Evolutionary conservation across 352 stramenopile genomes (phyloP).

Genomic region (Stephanocyclus meneghinianus): DNA sequence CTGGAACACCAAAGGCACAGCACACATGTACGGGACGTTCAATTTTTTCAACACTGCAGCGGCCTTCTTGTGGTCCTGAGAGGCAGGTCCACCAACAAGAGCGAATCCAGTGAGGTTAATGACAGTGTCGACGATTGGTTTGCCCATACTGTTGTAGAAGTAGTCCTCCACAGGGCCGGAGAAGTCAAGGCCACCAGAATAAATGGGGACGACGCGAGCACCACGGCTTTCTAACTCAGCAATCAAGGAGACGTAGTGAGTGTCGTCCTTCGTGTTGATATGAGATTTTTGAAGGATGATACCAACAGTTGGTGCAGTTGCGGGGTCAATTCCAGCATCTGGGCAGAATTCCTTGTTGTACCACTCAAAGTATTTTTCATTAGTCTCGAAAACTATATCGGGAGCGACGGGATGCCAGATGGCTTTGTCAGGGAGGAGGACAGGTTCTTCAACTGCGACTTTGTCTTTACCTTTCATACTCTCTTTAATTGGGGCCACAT

Average conservation of each 20-base stretch:
- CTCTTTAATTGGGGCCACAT: conserved; percentile 82
- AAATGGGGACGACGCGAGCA: conserved; percentile 84
- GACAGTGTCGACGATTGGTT: conserved; percentile 84
- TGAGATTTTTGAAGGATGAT: conserved; percentile 88
- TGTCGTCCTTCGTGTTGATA: conserved; percentile 89
- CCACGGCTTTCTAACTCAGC: conserved; percentile 86
- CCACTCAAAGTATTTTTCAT: conserved; percentile 84
- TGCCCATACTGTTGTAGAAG: conserved; percentile 80
- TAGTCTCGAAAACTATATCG: conserved; percentile 84
- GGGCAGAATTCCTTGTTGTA: conserved; percentile 85
- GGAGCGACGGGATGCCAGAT: conserved; percentile 87
- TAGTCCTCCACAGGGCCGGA: conserved; percentile 87
- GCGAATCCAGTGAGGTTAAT: conserved; percentile 88
- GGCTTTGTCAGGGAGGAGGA: conserved; percentile 87
- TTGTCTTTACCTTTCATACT: conserved; percentile 80
- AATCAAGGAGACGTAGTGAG: conserved; percentile 87
- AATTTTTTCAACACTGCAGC: conserved; percentile 84
- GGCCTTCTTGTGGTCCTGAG: conserved; percentile 86
- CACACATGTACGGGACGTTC: conserved; percentile 87
- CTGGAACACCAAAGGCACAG: conserved; percentile 88
- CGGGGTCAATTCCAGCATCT: conserved; percentile 78
- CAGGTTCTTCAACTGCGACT: conserved; percentile 76
- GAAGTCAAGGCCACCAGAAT: conserved; percentile 87
- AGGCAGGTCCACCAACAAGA: conserved; percentile 86
- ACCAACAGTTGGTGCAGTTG: conserved; percentile 83